Conservation (phyloP, 2,329 filamentous ascomycete genomes). For the Paecilomyces niveus region DNA sequence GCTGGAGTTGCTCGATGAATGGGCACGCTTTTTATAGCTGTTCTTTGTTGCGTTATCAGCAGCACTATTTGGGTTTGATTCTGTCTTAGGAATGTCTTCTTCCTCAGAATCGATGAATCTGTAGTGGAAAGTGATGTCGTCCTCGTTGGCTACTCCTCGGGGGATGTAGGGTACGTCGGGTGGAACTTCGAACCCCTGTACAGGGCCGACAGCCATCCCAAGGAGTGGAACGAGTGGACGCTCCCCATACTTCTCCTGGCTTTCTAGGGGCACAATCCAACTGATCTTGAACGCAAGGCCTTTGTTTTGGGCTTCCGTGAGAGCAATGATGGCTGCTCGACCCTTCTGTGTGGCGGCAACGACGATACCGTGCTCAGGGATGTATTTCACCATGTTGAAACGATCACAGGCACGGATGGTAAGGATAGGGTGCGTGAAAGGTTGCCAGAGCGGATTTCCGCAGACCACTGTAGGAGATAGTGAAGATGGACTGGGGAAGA, state of each 20-base stretch:
- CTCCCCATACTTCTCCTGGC: conserved; percentile 40
- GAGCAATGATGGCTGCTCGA: conserved; percentile 46
- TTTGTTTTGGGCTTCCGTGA: conserved; percentile 36
- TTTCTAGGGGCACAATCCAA: conserved; percentile 47
- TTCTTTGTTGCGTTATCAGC: not conserved
- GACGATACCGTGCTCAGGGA: conserved; percentile 54
- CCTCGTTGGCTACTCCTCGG: conserved; percentile 9
- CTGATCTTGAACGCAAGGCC: conserved; percentile 48
- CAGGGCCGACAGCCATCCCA: conserved; percentile 50
- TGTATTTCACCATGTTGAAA: conserved; percentile 51
- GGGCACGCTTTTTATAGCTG: not conserved
- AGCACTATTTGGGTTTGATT: not conserved
- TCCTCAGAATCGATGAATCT: conserved; percentile 6
- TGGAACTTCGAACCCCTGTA: conserved; percentile 44
- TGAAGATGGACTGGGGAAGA: conserved; percentile 27
- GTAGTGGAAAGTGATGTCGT: conserved; percentile 15
- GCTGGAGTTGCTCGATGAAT: not conserved
- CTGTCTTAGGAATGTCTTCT: not conserved
- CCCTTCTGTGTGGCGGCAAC: conserved; percentile 53
- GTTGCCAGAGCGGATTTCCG: conserved; percentile 21
- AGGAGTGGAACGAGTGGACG: conserved; percentile 42
- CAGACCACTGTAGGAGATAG: conserved; percentile 23
- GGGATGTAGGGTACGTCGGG: conserved; percentile 29
- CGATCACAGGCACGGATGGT: conserved; percentile 36
- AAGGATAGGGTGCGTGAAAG: conserved; percentile 15